A percentile compares a stretch with the other conserved stretches of the same genome.
Conservation (phyloP, 2,329 filamentous ascomycete genomes). For the Beauveria caledonica region DNA sequence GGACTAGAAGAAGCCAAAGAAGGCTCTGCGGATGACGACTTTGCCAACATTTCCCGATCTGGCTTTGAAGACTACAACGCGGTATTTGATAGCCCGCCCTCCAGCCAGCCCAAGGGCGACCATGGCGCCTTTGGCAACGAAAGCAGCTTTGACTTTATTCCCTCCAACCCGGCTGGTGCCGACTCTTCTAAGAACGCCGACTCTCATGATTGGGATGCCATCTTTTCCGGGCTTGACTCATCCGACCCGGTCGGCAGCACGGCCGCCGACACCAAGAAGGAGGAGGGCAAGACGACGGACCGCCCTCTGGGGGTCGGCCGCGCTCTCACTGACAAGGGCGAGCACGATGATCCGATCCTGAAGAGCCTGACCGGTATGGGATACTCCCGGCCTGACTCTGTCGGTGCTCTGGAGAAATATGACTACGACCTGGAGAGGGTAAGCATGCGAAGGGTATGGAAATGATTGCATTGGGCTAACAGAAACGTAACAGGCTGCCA, state of each 20-base stretch:
- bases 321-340: conserved; percentile 63
- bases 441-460: conserved; percentile 19
- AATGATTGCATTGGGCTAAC: conserved; percentile 1
- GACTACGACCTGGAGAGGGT: conserved; percentile 96
- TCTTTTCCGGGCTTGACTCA: conserved; percentile 74
- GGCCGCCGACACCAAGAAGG: conserved; percentile 16
- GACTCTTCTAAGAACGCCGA: conserved; percentile 32
- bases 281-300: conserved; percentile 8
- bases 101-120: conserved; percentile 47
- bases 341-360: conserved; percentile 84
- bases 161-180: conserved; percentile 25
- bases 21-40: conserved; percentile 69
- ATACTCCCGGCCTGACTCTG: conserved; percentile 63
- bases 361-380: conserved; percentile 89
- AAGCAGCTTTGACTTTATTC: conserved; percentile 52
- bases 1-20: conserved; percentile 80
- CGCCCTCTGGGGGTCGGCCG: conserved; percentile 41
- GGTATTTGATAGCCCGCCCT: conserved; percentile 65
- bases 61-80: conserved; percentile 72
- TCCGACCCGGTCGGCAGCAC: conserved; percentile 27
- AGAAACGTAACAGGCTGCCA: conserved; percentile 36
- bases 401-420: conserved; percentile 81
- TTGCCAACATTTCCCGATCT: conserved; percentile 64
- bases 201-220: conserved; percentile 85
- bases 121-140: conserved; percentile 44